Evolutionary conservation across 495 filamentous ascomycete species (phyloP), one percentile per base, ranked within the genome.

Genomic region (Trichocladium uniseriatum): DNA sequence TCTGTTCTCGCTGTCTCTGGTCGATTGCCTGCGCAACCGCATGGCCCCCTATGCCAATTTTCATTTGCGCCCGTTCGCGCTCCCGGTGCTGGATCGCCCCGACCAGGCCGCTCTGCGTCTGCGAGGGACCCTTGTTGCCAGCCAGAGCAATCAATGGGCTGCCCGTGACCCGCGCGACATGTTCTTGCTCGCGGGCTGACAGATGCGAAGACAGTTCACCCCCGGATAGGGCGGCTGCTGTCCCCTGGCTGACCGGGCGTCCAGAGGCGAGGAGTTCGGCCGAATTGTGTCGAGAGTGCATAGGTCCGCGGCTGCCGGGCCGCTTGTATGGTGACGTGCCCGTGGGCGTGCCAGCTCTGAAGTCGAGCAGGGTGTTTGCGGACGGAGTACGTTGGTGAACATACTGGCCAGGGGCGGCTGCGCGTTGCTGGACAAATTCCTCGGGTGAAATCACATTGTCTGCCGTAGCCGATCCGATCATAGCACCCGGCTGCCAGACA

Each of bases 151-250:
- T 81, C 52, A 97, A 74, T 2, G 91, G 83, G 1, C 81, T 83
- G 0, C 87, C 86, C 6, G 91, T 95, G 51, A 87, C 73, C 28
- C 88, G 79, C n/a, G 91, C 86, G 24, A 97, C 81, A 59, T 94
- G 84, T 62, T 95, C 88, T 59, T 95, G 91, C 63, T 97, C 91
- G 7, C 86, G 83, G n/a, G 91, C 91, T 14, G 89, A 91, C 16
- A 95, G 77, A 47, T 83, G 79, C 2, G 72, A 74, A n/a, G 79
- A 76, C 27, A 79, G 53, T 47, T 87, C 82, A 61, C 76, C 58
- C 56, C 54, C 48, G 0, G 63, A 66, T 1, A 61, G 38, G 9
- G 43, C 41, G 18, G 55, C 72, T 45, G 49, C 51, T 31, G 60
- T 57, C n/a, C 49, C 68, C 56, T 64, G 69, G 38, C 53, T 66